Evolutionary conservation across 2,329 filamentous ascomycete species (phyloP), one percentile per base, ranked within the genome.

Genomic region (Microdochium trichocladiopsis): DNA sequence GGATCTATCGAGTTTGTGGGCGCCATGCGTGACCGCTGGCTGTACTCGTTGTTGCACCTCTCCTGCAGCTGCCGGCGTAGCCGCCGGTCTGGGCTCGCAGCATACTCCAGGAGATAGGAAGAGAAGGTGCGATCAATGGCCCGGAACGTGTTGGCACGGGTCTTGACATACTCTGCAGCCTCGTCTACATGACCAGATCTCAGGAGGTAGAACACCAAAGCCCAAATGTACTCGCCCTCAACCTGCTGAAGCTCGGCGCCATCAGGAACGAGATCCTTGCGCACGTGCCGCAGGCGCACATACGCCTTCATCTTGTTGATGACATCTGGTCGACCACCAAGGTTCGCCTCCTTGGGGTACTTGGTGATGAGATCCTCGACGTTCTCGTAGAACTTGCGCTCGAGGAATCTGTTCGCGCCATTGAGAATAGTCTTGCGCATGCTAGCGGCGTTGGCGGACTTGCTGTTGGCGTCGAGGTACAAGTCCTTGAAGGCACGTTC

Each of bases 241-340:
- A 92, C 79, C 66, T 85, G 83, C 68, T 95, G 90, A 48, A 96
- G 76, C 58, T 93, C 84, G 4, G 86, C 82, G 56, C 87, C 89
- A 64, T 95, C 89, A 2, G 87, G 84, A 2, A 88, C 88, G 45
- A 97, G 79, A 63, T 95, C 90, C 69, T 92, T 95, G 54, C 90
- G 83, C 2, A 82, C 79, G 43, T 86, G 82, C 55, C 89, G 84
- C 53, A 96, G 78, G 49, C 92, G 84, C 60, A 99, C 90, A 64
- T 93, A 99, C 8, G 90, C 94, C 63, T 90, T 90, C 63, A 96
- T 87, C 72, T 95, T 95, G 75, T 89, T 95, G 58, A 92, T 80
- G 22, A 90, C 82, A 51, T 92, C 90, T 1, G 94, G 94, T 41
- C 91, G 82, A 57, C 94, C 94, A 54, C 94, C 94, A 43, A 96